Evolutionary conservation across 2,329 filamentous ascomycete species (phyloP).

Genomic region (Diaporthe nobilis): DNA sequence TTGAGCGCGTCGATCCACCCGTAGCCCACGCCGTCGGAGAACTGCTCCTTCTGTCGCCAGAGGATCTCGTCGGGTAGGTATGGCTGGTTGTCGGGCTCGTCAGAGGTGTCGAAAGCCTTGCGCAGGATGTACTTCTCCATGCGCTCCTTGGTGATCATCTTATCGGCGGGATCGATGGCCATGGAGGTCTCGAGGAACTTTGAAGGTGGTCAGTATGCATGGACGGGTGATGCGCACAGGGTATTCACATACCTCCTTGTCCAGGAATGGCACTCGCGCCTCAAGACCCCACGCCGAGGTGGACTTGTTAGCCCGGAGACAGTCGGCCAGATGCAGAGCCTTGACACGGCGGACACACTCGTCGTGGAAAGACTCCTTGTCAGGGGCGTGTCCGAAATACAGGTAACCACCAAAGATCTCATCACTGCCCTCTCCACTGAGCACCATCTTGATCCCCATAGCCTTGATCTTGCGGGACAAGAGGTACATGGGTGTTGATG

Average conservation of each 20-base stretch:
- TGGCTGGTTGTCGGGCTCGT: conserved; percentile 83
- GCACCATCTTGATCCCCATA: conserved; percentile 99
- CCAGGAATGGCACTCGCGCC: conserved; percentile 96
- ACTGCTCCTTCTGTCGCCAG: conserved; percentile 99
- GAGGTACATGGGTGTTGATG: conserved; percentile 98
- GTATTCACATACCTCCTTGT: conserved; percentile 79
- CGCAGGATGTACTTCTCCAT: conserved; percentile 99
- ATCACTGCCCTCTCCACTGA: conserved; percentile 96
- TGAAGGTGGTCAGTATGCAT: conserved; percentile 43
- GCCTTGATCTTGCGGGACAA: conserved; percentile 99
- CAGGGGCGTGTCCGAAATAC: conserved; percentile 96
- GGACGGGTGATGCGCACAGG: neutral
- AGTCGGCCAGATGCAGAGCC: conserved; percentile 97
- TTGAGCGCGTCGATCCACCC: conserved; percentile 99
- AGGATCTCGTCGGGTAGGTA: conserved; percentile 98
- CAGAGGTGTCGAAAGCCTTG: conserved; percentile 95
- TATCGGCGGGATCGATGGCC: conserved; percentile 94
- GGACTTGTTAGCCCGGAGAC: conserved; percentile 98
- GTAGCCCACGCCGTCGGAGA: conserved; percentile 98
- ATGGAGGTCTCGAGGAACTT: conserved; percentile 94
- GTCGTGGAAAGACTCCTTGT: conserved; percentile 93
- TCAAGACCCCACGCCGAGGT: conserved; percentile 98
- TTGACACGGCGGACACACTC: conserved; percentile 96
- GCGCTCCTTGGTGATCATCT: conserved; percentile 91
- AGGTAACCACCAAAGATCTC: conserved; percentile 99